phyloP scores from a whole-genome alignment of 2,329 filamentous ascomycete genomes.

The Aphanoascus verrucosus region DNA sequence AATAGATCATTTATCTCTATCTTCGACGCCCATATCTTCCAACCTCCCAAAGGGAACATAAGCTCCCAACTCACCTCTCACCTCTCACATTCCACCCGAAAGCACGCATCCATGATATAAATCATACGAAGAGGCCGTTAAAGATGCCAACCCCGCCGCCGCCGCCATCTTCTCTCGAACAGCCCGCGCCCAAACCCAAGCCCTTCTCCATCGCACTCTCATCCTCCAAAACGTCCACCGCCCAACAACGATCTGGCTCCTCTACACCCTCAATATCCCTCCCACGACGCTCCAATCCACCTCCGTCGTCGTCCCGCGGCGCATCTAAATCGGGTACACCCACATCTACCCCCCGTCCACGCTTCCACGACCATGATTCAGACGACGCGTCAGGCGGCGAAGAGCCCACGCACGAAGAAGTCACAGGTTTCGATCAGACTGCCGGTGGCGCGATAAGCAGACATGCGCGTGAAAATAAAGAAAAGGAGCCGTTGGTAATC shows the following conservation, averaged over 20 bases:
- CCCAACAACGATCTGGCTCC: not conserved
- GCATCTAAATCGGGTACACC: not conserved
- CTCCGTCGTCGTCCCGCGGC: not conserved
- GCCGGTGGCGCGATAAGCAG: conserved; percentile 31
- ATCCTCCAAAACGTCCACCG: conserved; percentile 27
- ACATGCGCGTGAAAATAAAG: conserved; percentile 30
- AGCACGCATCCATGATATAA: too few relatives aligned
- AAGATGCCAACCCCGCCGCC: not conserved
- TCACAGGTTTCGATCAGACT: conserved; percentile 45
- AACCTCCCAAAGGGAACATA: too few relatives aligned
- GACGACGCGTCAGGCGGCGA: conserved; percentile 41
- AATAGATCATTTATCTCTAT: too few relatives aligned
- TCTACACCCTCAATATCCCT: conserved; percentile 2
- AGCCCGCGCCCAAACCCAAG: conserved; percentile 20
- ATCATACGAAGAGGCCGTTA: not conserved
- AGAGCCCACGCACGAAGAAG: conserved; percentile 33
- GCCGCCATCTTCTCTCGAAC: not conserved
- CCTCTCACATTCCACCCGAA: too few relatives aligned
- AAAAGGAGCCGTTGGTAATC: conserved; percentile 58
- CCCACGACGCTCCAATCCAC: conserved; percentile 9
- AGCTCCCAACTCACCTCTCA: too few relatives aligned
- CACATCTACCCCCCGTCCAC: not conserved
- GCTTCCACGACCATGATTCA: conserved; percentile 45
- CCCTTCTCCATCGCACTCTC: conserved; percentile 35
- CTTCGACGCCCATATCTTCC: too few relatives aligned